phyloP scores from a whole-genome alignment of 805 yeast species.

The Metschnikowia santaceciliae region DNA sequence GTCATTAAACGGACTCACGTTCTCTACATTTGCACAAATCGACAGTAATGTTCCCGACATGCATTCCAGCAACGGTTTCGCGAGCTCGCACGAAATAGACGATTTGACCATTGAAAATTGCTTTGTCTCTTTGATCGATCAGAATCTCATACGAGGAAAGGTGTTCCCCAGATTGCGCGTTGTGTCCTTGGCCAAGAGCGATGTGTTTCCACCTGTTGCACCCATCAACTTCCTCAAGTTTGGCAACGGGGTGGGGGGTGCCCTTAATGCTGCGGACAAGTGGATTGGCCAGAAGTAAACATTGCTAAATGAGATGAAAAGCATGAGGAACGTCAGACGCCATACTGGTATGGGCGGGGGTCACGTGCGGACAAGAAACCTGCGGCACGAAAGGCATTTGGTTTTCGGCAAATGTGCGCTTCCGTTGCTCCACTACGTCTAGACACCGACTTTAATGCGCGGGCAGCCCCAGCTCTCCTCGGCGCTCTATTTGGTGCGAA shows the following conservation, averaged over 20 bases:
- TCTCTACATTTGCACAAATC: constrained; percentile 8
- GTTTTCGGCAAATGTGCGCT: neutral
- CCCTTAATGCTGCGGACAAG: constrained; percentile 11
- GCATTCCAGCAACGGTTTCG: neutral
- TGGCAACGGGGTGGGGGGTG: constrained; percentile 16
- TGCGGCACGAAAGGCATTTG: neutral
- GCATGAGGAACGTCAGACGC: neutral
- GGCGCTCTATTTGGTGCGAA: neutral
- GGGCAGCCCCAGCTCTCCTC: neutral
- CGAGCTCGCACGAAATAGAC: constrained; percentile 16
- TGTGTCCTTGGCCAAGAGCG: constrained; percentile 39
- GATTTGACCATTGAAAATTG: constrained; percentile 48
- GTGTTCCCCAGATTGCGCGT: constrained; percentile 38
- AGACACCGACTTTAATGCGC: neutral
- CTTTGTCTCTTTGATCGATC: constrained; percentile 49
- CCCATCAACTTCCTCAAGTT: constrained; percentile 19
- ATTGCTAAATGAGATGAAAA: neutral
- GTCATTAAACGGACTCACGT: constrained; percentile 13
- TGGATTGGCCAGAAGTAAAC: constrained; percentile 14
- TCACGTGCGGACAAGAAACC: neutral
- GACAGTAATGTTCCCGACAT: neutral
- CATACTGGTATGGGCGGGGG: neutral
- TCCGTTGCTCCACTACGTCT: neutral
- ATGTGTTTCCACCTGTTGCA: constrained; percentile 37
- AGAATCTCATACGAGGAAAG: constrained; percentile 52